Base-by-base conservation (phyloP, 2,329 filamentous ascomycete genomes). In the Alternaria sp. region DNA sequence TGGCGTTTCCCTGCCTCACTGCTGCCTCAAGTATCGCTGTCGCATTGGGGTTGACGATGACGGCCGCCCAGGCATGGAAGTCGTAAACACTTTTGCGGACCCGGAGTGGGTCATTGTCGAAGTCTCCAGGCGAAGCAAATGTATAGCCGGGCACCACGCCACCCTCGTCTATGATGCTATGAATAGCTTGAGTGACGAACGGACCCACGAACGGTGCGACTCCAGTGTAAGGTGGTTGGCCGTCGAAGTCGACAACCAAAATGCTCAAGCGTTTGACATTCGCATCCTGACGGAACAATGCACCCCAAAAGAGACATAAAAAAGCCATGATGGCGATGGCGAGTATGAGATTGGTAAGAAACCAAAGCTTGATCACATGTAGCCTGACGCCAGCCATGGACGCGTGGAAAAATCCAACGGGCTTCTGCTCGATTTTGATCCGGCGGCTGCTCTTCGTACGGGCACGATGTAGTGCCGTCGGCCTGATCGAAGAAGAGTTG, bases 241-340 rank as follows among this genome's bases (percentile, higher is more conserved):
- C 83, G 69, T 90, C 88, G 60, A 89, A 88, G 71, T 89, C 86
- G 33, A 90, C 86, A 1, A 89, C 82, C 61, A 83, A 82, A 11
- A 90, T 79, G 5, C 78, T 80, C 7, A 89, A 72, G 0, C 77
- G 73, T 11, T 53, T 50, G 9, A 69, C 56, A 8, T 64, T 61
- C 1, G 66, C 56, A 23, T 64, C 65, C 41, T 72, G 66, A 14
- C 62, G 58, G 41, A 73, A 72, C n/a, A 73, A 54, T 9, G 67
- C 72, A 26, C 71, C 72, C 72, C 71, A 74, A 51, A 71, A 73
- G 7, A 73, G 55, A 39, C 68, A 66, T 9, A 74, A 63, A 34
- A 72, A 62, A 13, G 45, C 56, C 56, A 73, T 61, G 41, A 74
- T 69, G 4, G 68, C 66, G 5, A 67, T 21, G 5, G 62, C 54